Evolutionary conservation across 2,329 filamentous ascomycete species (phyloP), one percentile per base, ranked within the genome.

Genomic region (Sordariomycetes sp.): DNA sequence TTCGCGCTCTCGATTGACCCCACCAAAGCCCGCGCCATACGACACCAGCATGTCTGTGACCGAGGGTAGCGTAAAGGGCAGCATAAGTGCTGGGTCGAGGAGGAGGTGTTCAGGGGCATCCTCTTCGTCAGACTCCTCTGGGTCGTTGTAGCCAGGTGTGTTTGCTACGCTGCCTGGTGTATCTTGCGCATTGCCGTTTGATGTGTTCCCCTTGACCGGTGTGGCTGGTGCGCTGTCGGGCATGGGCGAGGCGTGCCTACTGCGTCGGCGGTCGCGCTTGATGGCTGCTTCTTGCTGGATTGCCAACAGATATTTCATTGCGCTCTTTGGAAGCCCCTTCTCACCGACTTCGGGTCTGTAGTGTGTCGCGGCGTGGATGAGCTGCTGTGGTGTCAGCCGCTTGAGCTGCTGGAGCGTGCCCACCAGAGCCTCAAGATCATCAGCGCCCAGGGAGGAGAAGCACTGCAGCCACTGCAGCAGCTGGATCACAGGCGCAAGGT

Each of bases 1-100:
- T 57, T 93, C 92, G 37, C 87, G 72, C 59, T 96, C 92, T 41
- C 83, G 74, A 61, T 98, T 94, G 30, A 92, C 66, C 1, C 92
- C 92, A 5, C 92, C 92, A 50, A 96, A 92, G 1, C 92, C 92
- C 10, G 92, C 88, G 1, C 92, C 92, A 50, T 93, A 98, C 44
- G 81, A 90, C 31, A 98, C 77, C 31, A 96, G 71, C 92, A 98
- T 98, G 56, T 98, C 92, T 18, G 88, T 96, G 37, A 86, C 92
- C 2, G 90, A 94, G 2, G 92, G 92, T 19, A 98, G 67, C n/a
- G 83, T 82, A 54, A 98, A 98, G 0, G 92, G 92, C 18, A 98
- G 71, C 72, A 95, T 94, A 39, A 94, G 67, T 3, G 88, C 84
- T 4, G 90, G 86, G 50, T 96, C 88, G 34, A 96, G 61, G 28